Base-by-base conservation (phyloP, 495 filamentous ascomycete species). In the Symbiotaphrina buchneri region DNA sequence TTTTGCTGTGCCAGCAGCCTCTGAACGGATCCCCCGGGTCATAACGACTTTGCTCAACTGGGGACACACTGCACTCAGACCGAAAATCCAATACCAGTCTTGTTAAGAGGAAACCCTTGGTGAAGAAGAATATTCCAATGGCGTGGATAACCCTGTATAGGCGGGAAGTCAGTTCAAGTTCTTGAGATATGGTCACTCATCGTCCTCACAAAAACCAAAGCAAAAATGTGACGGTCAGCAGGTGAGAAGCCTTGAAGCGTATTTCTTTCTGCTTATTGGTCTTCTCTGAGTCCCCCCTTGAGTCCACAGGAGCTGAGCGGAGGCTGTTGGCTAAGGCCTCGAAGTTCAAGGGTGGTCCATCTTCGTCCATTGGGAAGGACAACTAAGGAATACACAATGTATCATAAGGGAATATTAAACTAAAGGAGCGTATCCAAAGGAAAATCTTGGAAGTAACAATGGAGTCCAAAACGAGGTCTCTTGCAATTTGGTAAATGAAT, bases 1-100 rank as follows among this genome's bases (percentile, higher is more conserved):
- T 78, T 52, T 78, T 85, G 13, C 78, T 78, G 48, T 95, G 82
- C 87, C 87, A 97, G 58, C 87, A 97, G 31, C 84, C 87, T 20
- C 62, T 56, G 11, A 62, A 59, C 21, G 59, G 46, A 1, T 67
- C 62, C 16, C 59, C 58, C 13, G 52, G 52, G 32, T 48, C 43
- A 34, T 55, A 47, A 15, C 46, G 34, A 36, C 42, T 33, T 29
- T 56, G 47, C 13, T 60, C 55, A 26, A 77, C 62, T 1, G 87
- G 87, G 14, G 76, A 69, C 23, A 61, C 49, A 16, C 60, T 56
- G 52, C 87, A 97, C 25, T 61, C 54, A n/a, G 87, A 95, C 45
- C 80, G 81, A 36, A 84, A 63, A 31, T 84, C 74, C 23, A 97
- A 66, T 27, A 95, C 77, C 39, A 93, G 65, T 27, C 90, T 65